These are phyloP conservation scores for Dactylellina sp. DNA, from an alignment of 2,329 filamentous ascomycete species.

Conservation along the genomic window DNA sequence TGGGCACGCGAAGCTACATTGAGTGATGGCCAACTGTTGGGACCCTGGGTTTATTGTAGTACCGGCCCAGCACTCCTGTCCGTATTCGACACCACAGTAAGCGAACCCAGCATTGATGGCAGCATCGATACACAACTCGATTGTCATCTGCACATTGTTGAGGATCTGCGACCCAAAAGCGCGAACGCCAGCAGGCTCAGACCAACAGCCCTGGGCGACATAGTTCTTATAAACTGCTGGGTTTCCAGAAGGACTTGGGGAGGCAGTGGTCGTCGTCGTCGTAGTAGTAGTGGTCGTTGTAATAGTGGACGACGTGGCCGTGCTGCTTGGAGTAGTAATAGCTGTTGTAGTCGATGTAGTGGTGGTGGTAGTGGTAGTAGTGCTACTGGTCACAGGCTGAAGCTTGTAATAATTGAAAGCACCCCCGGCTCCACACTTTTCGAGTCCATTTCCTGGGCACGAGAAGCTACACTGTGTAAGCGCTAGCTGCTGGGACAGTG, in stretches of 20 bases:
- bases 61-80: conserved; percentile 56
- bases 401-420: conserved; percentile 62
- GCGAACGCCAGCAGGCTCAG: not conserved
- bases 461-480: conserved; percentile 51
- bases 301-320: conserved; percentile 27
- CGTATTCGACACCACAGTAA: conserved; percentile 62
- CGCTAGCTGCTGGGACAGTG: conserved; percentile 18
- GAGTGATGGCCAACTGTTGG: conserved; percentile 37
- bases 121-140: conserved; percentile 51
- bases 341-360: conserved; percentile 22
- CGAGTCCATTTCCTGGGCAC: conserved; percentile 63
- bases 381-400: conserved; percentile 1
- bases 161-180: not conserved
- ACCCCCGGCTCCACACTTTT: conserved; percentile 65
- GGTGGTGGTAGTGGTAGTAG: conserved; percentile 1
- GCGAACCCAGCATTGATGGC: conserved; percentile 58
- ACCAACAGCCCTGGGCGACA: conserved; percentile 8
- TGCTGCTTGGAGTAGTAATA: conserved; percentile 49
- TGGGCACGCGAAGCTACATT: conserved; percentile 61
- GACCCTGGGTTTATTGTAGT: conserved; percentile 59
- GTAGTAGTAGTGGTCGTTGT: conserved; percentile 19
- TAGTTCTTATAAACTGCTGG: conserved; percentile 16
- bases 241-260: conserved; percentile 9
- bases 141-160: conserved; percentile 22
- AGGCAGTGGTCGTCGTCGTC: not conserved